phyloP scores from a whole-genome alignment of 2,329 filamentous ascomycete genomes.

The Rutstroemia sp. region DNA sequence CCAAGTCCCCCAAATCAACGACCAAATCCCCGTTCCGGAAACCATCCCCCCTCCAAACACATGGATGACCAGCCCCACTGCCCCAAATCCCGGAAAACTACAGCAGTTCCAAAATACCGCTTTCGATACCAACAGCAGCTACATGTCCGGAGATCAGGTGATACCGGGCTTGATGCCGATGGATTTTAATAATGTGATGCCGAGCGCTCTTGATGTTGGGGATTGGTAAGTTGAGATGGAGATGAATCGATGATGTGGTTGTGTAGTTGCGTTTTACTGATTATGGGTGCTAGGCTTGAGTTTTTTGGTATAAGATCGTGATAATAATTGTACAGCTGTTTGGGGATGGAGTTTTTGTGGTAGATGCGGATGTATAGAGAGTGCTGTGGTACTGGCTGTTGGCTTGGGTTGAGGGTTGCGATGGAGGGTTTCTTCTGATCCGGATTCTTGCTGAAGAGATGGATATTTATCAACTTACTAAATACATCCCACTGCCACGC shows the following conservation, averaged over 20 bases:
- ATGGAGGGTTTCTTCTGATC: too few relatives aligned
- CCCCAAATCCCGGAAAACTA: background rate
- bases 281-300: background rate
- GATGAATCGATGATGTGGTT: too few relatives aligned
- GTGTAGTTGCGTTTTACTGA: background rate
- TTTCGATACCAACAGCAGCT: background rate
- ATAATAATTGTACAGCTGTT: too few relatives aligned
- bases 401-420: too few relatives aligned
- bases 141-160: background rate
- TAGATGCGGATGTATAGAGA: too few relatives aligned
- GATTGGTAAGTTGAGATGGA: background rate
- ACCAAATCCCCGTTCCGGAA: too few relatives aligned
- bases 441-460: too few relatives aligned
- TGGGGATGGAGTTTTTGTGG: too few relatives aligned
- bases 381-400: too few relatives aligned
- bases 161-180: background rate
- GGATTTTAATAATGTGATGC: conserved; percentile 1
- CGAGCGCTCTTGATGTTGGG: background rate
- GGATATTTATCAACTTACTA: too few relatives aligned
- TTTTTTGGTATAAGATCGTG: conserved; percentile 1
- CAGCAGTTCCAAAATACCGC: background rate
- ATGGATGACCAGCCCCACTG: background rate
- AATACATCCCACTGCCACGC: too few relatives aligned
- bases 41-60: too few relatives aligned
- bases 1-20: background rate